These are phyloP conservation scores for Macadamia tetraphylla DNA, from an alignment of 164 flowering plant species.

Conservation along the genomic window DNA sequence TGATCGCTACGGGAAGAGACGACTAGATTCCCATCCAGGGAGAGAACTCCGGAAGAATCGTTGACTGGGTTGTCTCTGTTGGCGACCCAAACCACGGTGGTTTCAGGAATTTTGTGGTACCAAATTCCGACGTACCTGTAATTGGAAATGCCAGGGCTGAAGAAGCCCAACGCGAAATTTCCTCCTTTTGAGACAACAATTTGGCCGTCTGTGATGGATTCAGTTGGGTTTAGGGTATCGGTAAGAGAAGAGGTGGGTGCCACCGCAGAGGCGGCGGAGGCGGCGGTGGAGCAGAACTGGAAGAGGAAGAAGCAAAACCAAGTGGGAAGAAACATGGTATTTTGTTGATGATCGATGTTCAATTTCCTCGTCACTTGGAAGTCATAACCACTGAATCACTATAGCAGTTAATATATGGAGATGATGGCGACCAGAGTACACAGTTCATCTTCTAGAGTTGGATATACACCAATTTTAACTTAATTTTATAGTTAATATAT, in stretches of 20 bases:
- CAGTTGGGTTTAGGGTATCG: background rate
- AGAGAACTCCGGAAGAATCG: background rate
- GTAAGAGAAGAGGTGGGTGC: background rate
- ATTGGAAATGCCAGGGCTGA: constrained; percentile 8
- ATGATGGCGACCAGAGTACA: too few relatives aligned
- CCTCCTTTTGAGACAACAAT: constrained; percentile 3
- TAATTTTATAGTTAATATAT: too few relatives aligned
- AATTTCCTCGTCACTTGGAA: too few relatives aligned
- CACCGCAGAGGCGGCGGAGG: background rate
- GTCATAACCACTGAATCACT: too few relatives aligned
- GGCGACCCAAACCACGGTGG: constrained; percentile 11
- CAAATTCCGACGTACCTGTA: constrained; percentile 11
- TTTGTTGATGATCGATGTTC: too few relatives aligned
- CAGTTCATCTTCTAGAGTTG: too few relatives aligned
- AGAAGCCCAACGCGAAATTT: constrained; percentile 9
- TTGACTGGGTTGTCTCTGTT: constrained; percentile 5
- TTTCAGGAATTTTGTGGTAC: constrained; percentile 2
- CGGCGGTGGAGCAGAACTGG: background rate
- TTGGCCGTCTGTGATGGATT: background rate
- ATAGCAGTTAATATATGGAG: too few relatives aligned
- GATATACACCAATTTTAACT: too few relatives aligned
- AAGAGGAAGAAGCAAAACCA: background rate
- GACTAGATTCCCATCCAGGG: background rate
- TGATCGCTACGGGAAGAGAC: background rate
- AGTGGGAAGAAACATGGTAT: too few relatives aligned